These are phyloP conservation scores for Annulohypoxylon maeteangense DNA, from an alignment of 495 filamentous ascomycete genomes.

Conservation along the genomic window DNA sequence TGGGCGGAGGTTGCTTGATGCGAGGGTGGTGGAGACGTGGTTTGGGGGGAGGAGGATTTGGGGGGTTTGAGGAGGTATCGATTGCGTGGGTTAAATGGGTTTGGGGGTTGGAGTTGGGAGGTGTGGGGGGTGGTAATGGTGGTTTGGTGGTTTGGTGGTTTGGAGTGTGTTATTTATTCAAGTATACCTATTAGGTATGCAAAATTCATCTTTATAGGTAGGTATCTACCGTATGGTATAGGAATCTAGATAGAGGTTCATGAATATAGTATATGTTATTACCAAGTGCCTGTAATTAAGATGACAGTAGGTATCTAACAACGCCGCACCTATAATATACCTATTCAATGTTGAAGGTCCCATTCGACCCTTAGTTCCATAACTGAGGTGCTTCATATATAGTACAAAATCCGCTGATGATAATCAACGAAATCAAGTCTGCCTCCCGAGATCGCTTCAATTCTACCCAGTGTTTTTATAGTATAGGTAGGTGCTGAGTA, in stretches of 20 bases:
- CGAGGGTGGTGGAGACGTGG: constrained; percentile 66
- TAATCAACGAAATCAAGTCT: background rate
- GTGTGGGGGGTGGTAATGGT: background rate
- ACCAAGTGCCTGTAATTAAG: background rate
- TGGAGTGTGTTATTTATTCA: background rate
- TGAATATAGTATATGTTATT: background rate
- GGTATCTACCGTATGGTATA: background rate
- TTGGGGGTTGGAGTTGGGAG: background rate
- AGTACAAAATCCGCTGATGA: background rate
- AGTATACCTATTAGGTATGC: too few relatives aligned
- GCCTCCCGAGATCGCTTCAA: too few relatives aligned
- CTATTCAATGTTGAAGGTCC: background rate
- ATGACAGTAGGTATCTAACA: background rate
- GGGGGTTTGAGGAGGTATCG: background rate
- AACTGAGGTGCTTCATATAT: background rate
- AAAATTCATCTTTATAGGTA: background rate
- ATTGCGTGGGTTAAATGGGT: background rate
- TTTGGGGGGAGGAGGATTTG: constrained; percentile 62
- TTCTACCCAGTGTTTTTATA: background rate
- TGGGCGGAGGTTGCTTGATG: constrained; percentile 57
- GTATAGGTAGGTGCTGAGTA: background rate
- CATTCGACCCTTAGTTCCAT: background rate
- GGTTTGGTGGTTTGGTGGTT: background rate
- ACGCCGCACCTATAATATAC: background rate
- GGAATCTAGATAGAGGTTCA: background rate